Percentiles rank a stretch among this genome's conserved stretches.
These are phyloP conservation scores for Kodamaea lidongshanica DNA, from an alignment of 805 yeast genomes.

Conservation along the genomic window DNA sequence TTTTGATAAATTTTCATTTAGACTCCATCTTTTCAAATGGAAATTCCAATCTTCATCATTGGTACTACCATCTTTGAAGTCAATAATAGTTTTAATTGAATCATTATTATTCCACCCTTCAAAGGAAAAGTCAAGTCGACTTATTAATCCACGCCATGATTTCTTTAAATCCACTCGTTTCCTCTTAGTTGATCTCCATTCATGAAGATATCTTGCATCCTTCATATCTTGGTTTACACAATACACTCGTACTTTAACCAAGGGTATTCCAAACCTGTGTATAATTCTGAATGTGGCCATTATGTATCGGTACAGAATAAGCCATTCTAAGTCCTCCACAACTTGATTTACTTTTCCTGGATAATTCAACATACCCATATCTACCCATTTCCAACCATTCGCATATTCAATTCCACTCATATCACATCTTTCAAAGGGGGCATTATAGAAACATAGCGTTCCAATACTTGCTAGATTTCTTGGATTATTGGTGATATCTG, in stretches of 20 bases:
- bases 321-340: slow-evolving; percentile 33
- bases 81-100: not conserved
- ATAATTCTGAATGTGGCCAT: slow-evolving; percentile 37
- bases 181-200: slow-evolving; percentile 32
- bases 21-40: slow-evolving; percentile 30
- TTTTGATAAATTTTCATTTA: not conserved
- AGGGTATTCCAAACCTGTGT: not conserved
- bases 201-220: slow-evolving; percentile 24
- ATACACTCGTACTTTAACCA: slow-evolving; percentile 39
- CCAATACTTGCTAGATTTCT: slow-evolving; percentile 43
- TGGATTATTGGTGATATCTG: slow-evolving; percentile 36
- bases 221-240: slow-evolving; percentile 40
- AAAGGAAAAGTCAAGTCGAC: slow-evolving; percentile 37
- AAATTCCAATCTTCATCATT: slow-evolving; percentile 13
- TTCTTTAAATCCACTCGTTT: slow-evolving; percentile 17
- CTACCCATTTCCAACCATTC: slow-evolving; percentile 49
- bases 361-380: slow-evolving; percentile 27
- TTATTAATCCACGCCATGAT: slow-evolving; percentile 32
- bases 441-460: slow-evolving; percentile 34
- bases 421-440: slow-evolving; percentile 36
- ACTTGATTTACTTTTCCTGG: slow-evolving; percentile 1
- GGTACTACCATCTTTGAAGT: not conserved
- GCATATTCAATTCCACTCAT: slow-evolving; percentile 26
- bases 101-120: slow-evolving; percentile 29
- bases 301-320: slow-evolving; percentile 35